Percentiles rank a stretch among this genome's conserved stretches.
phyloP scores from a whole-genome alignment of 768 basidiomycete species.

The Lactarius trivialis region DNA sequence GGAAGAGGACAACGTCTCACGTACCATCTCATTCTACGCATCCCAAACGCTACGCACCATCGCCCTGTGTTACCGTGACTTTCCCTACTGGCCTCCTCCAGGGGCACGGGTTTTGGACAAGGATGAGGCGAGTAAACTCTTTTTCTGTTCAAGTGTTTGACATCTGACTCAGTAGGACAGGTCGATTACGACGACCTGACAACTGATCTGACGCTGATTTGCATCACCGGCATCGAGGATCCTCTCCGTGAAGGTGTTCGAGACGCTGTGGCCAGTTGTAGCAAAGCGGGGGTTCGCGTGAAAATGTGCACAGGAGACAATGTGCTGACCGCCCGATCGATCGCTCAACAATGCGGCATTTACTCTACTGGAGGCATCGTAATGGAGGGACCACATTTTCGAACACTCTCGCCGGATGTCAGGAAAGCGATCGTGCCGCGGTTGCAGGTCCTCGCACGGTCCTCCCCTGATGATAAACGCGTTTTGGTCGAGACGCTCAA shows the following conservation, averaged over 20 bases:
- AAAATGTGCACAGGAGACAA: constrained; percentile 99
- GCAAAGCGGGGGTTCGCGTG: constrained; percentile 82
- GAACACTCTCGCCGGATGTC: constrained; percentile 62
- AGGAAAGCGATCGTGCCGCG: constrained; percentile 82
- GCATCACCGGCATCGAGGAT: constrained; percentile 93
- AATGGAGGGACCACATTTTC: constrained; percentile 96
- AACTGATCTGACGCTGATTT: constrained; percentile 73
- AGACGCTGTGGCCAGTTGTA: constrained; percentile 83
- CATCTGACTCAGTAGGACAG: constrained; percentile 30
- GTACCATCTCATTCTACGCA: constrained; percentile 97
- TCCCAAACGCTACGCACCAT: constrained; percentile 94
- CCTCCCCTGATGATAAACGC: constrained; percentile 96
- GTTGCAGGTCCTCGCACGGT: constrained; percentile 93
- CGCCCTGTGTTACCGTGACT: constrained; percentile 88
- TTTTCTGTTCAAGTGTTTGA: background rate
- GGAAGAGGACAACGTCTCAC: constrained; percentile 73
- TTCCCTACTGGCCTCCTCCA: constrained; percentile 76
- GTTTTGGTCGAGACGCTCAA: constrained; percentile 85
- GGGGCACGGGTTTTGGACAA: constrained; percentile 36
- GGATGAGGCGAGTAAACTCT: constrained; percentile 44
- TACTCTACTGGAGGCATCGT: constrained; percentile 90
- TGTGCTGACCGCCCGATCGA: constrained; percentile 91
- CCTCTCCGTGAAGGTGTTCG: constrained; percentile 87
- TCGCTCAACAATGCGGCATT: constrained; percentile 93
- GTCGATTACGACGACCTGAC: constrained; percentile 66